Percentiles rank a stretch among this genome's conserved stretches.
These are phyloP conservation scores for Glomus cerebriforme DNA, from an alignment of 192 early-diverging fungal species.

Conservation along the genomic window DNA sequence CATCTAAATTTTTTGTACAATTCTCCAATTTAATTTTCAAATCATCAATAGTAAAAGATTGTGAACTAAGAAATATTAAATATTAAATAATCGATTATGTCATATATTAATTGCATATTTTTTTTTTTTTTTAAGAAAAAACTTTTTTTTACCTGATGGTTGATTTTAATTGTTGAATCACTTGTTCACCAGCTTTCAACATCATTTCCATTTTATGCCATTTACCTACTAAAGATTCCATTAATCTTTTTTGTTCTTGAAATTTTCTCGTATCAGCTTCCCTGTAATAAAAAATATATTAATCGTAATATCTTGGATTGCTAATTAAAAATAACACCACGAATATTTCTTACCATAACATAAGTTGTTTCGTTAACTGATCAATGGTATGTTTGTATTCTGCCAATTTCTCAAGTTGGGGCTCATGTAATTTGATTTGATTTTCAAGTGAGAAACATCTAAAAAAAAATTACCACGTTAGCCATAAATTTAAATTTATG, in stretches of 20 bases:
- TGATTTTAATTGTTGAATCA: slow-evolving; percentile 20
- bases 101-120: no score
- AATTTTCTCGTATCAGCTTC: slow-evolving; percentile 44
- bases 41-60: slow-evolving; percentile 43
- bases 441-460: slow-evolving; percentile 52
- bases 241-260: slow-evolving; percentile 46
- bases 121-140: no score
- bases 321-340: background rate
- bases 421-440: slow-evolving; percentile 44
- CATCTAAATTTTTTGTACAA: background rate
- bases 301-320: background rate
- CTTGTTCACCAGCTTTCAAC: slow-evolving; percentile 37
- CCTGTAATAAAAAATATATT: slow-evolving; percentile 14
- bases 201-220: slow-evolving; percentile 41
- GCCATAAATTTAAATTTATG: no score
- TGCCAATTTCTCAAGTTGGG: slow-evolving; percentile 47
- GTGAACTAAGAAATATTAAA: slow-evolving; percentile 29
- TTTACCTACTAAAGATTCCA: slow-evolving; percentile 44
- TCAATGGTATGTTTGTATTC: slow-evolving; percentile 53
- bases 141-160: background rate
- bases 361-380: slow-evolving; percentile 52
- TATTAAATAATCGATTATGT: no score
- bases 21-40: slow-evolving; percentile 36
- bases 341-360: slow-evolving; percentile 44
- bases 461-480: slow-evolving; percentile 14